Base-by-base conservation (phyloP, 1,284 basidiomycete genomes). In the Ganoderma lingzhi region DNA sequence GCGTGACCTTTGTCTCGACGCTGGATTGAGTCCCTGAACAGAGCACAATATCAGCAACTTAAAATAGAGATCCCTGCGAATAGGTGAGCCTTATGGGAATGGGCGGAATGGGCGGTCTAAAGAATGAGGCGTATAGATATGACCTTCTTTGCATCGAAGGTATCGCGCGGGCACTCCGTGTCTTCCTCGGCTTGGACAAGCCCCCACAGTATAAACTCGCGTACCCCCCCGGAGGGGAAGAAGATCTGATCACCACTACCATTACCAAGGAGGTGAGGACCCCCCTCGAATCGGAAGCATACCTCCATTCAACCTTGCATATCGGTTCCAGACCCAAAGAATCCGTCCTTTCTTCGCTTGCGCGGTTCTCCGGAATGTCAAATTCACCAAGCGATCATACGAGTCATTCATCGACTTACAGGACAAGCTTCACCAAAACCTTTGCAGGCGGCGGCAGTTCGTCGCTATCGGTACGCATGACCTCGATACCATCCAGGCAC, bases 61-160 rank as follows among this genome's bases (percentile, higher is more conserved):
- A 99, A 99, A 89, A 98, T 99, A 77, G 97, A 99, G 82, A 90
- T 98, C 65, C 97, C 98, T 41, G 98, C 98, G 35, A 99, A 98
- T 81, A 90, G 95, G 94, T 89, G 70, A 64, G 80, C 72, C 44
- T 12, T 41, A 53, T n/a, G 6, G 48, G 48, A 56, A 61, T 67
- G 69, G 65, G 4, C n/a, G 37, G 17, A 44, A 66, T 32, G 44
- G 35, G n/a, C 39, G 39, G 53, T 2, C 53, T 68, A 32, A 71
- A 63, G 48, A 62, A 51, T 12, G 44, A 0, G 17, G 28, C 14
- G 62, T 23, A 44, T 80, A 97, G 97, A 88, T 99, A 99, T 79
- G 98, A 99, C 84, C 87, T 99, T 28, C 89, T 99, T 61, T 99
- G 98, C 80, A 93, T 98, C 76, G 98, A 99, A 83, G 98, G 98